Evolutionary conservation across 306 rosid genomes (phyloP).

Genomic region (Quillaja saponaria): DNA sequence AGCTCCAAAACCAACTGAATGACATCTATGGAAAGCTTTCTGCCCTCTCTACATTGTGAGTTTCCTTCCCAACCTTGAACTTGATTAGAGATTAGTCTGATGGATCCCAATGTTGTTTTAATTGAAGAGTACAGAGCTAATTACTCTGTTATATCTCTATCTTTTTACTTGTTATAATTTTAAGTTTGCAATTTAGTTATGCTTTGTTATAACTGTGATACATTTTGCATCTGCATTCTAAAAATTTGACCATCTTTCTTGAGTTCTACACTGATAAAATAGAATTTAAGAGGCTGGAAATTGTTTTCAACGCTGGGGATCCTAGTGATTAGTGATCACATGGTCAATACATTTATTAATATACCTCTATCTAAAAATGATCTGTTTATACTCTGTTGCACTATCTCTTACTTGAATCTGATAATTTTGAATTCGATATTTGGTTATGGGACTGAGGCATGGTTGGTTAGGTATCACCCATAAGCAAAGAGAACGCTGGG

Average conservation of each 20-base stretch:
- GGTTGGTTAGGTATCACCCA: conserved; percentile 3
- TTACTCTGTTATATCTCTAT: conserved; percentile 14
- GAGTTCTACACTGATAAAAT: too few species aligned
- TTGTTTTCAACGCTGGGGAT: too few species aligned
- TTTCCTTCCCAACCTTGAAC: conserved; percentile 36
- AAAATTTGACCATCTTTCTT: too few species aligned
- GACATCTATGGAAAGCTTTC: conserved; percentile 65
- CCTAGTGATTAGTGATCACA: background rate
- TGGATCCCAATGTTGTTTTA: conserved; percentile 24
- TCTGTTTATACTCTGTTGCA: conserved; percentile 6
- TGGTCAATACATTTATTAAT: conserved; percentile 14
- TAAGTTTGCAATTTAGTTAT: background rate
- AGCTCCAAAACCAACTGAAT: conserved; percentile 57
- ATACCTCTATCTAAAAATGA: conserved; percentile 16
- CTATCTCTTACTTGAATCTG: conserved; percentile 13
- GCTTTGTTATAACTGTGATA: conserved; percentile 5
- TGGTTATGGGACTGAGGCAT: conserved; percentile 4
- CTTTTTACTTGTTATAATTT: background rate
- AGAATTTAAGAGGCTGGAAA: too few species aligned
- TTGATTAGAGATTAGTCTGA: conserved; percentile 13
- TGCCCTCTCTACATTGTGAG: conserved; percentile 80
- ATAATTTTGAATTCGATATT: background rate
- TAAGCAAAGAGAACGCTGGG: conserved; percentile 7
- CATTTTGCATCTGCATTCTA: background rate
- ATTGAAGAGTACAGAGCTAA: conserved; percentile 15